Evolutionary conservation across 768 basidiomycete species (phyloP).

Genomic region (Lyophyllum atratum): DNA sequence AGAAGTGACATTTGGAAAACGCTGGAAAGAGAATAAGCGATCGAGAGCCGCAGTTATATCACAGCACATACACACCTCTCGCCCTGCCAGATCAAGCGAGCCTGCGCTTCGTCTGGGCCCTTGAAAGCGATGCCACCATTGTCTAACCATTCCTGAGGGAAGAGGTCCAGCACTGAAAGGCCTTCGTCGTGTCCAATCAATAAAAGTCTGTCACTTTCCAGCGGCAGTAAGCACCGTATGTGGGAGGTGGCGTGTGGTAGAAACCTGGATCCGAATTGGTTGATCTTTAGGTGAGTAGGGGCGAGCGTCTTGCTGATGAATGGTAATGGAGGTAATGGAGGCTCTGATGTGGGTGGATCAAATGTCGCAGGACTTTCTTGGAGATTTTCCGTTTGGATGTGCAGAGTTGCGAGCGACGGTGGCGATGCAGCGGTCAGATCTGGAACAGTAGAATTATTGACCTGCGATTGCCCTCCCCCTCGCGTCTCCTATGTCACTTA

Average conservation of each 20-base stretch:
- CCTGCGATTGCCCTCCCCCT: constrained; percentile 7
- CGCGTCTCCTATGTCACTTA: background rate
- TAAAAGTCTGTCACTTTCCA: constrained; percentile 64
- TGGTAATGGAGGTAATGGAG: constrained; percentile 40
- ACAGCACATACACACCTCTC: constrained; percentile 63
- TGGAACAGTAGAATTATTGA: background rate
- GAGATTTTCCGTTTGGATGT: constrained; percentile 48
- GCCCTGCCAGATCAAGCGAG: constrained; percentile 71
- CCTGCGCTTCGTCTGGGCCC: constrained; percentile 73
- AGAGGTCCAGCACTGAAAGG: constrained; percentile 81
- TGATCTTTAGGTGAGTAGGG: constrained; percentile 68
- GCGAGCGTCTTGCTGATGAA: constrained; percentile 50
- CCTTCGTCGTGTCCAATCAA: constrained; percentile 82
- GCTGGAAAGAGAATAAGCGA: constrained; percentile 34
- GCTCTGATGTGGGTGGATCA: constrained; percentile 24
- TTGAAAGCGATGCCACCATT: constrained; percentile 47
- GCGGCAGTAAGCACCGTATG: constrained; percentile 75
- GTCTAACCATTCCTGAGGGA: constrained; percentile 70
- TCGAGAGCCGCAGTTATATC: background rate
- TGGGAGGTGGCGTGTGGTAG: constrained; percentile 76
- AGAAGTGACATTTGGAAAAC: constrained; percentile 79
- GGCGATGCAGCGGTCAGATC: constrained; percentile 11
- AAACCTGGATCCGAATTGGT: constrained; percentile 84
- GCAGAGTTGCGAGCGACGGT: constrained; percentile 16
- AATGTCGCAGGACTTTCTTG: constrained; percentile 27